Evolutionary conservation across 129 eudicot genomes (phyloP).

Genomic region (Sambucus nigra): DNA sequence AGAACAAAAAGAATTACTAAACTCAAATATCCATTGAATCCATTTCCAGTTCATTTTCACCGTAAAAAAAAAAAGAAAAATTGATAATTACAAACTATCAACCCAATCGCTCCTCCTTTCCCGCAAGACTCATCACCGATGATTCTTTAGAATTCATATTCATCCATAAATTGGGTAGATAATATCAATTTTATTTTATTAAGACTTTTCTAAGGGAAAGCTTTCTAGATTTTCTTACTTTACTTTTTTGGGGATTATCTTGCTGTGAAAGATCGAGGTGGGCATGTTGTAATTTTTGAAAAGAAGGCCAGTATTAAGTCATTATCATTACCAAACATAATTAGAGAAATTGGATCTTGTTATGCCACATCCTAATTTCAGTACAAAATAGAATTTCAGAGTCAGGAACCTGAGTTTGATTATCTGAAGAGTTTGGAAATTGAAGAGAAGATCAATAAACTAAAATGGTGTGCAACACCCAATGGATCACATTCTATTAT

Average conservation of each 20-base stretch:
- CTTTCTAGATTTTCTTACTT: no score
- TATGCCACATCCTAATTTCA: conserved; percentile 49
- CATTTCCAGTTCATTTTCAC: no score
- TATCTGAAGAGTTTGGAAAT: conserved; percentile 75
- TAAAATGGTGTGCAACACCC: conserved; percentile 61
- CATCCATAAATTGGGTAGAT: no score
- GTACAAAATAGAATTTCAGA: conserved; percentile 82
- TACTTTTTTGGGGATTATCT: conserved; percentile 68
- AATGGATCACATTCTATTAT: conserved; percentile 61
- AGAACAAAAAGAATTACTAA: no score
- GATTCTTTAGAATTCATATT: no score
- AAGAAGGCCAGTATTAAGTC: conserved; percentile 20
- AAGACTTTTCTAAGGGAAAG: no score
- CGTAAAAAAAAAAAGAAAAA: no score
- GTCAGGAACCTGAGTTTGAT: conserved; percentile 98
- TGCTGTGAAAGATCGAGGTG: conserved; percentile 78
- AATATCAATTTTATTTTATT: no score
- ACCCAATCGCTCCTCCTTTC: no score
- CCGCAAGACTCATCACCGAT: no score
- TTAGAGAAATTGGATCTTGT: conserved; percentile 29
- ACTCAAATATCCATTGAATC: no score
- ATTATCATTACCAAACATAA: conserved; percentile 27
- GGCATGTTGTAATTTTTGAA: conserved; percentile 65
- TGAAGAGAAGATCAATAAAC: conserved; percentile 75
- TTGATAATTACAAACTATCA: no score